These are phyloP conservation scores for Cutaneotrichosporon daszewskae DNA, from an alignment of 1,284 basidiomycete species.

Conservation along the genomic window DNA sequence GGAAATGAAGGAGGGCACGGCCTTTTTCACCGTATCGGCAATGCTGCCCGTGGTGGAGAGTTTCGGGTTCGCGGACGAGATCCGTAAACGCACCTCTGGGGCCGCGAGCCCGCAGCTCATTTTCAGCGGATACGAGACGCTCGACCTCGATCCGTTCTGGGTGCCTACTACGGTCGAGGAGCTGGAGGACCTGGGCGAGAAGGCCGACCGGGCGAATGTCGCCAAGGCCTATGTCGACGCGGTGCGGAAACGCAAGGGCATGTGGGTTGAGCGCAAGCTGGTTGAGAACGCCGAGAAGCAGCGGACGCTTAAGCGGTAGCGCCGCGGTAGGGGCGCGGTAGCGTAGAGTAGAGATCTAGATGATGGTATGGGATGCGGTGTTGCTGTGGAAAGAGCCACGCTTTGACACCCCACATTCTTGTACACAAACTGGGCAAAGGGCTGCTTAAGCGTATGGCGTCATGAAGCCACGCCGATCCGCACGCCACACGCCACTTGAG, in stretches of 20 bases:
- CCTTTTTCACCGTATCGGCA: slow-evolving; percentile 87
- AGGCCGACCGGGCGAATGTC: slow-evolving; percentile 88
- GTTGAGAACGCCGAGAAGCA: slow-evolving; percentile 95
- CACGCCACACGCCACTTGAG: no score
- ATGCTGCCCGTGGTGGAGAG: slow-evolving; percentile 93
- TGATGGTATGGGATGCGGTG: no score
- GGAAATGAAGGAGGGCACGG: slow-evolving; percentile 98
- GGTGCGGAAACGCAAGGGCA: slow-evolving; percentile 86
- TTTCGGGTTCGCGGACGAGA: slow-evolving; percentile 97
- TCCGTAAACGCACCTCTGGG: slow-evolving; percentile 91
- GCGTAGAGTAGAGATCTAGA: no score
- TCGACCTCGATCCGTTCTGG: slow-evolving; percentile 97
- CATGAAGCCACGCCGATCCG: no score
- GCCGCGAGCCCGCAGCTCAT: slow-evolving; percentile 95
- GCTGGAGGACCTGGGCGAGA: slow-evolving; percentile 92
- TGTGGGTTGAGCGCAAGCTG: slow-evolving; percentile 89
- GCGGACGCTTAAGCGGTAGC: slow-evolving; percentile 81
- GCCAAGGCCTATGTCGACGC: slow-evolving; percentile 90
- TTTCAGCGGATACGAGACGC: slow-evolving; percentile 85
- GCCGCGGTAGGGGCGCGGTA: no score
- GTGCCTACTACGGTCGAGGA: slow-evolving; percentile 97
- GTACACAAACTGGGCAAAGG: no score
- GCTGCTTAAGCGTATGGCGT: no score
- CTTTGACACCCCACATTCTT: no score
- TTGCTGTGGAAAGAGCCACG: no score